Conservation (phyloP, 192 early-diverging fungal species). For the Backusella westeae region DNA sequence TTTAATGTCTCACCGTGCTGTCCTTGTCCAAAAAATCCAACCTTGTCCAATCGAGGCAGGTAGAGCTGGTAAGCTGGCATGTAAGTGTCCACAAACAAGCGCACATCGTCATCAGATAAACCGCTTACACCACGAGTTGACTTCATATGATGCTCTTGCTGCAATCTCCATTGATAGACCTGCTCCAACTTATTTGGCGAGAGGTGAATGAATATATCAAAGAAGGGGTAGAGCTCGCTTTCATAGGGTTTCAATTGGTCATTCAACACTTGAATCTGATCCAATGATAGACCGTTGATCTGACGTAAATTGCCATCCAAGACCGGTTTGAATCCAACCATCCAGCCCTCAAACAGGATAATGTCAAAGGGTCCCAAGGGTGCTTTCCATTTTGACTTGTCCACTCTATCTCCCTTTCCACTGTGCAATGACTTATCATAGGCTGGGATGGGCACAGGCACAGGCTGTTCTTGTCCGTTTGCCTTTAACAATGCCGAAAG, state of each 20-base stretch:
- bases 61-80: conserved; percentile 84
- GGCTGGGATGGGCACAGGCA: conserved; percentile 54
- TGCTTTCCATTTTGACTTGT: conserved; percentile 55
- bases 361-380: conserved; percentile 64
- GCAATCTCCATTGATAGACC: conserved; percentile 82
- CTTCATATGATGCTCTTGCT: conserved; percentile 77
- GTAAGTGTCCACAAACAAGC: conserved; percentile 82
- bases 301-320: conserved; percentile 18
- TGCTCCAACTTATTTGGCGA: conserved; percentile 54
- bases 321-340: conserved; percentile 77
- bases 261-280: conserved; percentile 48
- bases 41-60: conserved; percentile 39
- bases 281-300: conserved; percentile 36
- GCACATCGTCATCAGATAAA: conserved; percentile 72
- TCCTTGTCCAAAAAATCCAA: conserved; percentile 46
- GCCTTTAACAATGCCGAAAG: conserved; percentile 43
- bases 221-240: conserved; percentile 52
- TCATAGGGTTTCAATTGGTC: conserved; percentile 54
- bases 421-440: conserved; percentile 80
- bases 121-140: conserved; percentile 46
- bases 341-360: conserved; percentile 94
- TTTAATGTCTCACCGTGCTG: neutral
- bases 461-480: conserved; percentile 16
- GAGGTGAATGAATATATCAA: conserved; percentile 80
- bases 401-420: conserved; percentile 79